Percentiles rank a stretch among this genome's conserved stretches.
Conservation (phyloP, 805 yeast species). For the Candida loeiensis region DNA sequence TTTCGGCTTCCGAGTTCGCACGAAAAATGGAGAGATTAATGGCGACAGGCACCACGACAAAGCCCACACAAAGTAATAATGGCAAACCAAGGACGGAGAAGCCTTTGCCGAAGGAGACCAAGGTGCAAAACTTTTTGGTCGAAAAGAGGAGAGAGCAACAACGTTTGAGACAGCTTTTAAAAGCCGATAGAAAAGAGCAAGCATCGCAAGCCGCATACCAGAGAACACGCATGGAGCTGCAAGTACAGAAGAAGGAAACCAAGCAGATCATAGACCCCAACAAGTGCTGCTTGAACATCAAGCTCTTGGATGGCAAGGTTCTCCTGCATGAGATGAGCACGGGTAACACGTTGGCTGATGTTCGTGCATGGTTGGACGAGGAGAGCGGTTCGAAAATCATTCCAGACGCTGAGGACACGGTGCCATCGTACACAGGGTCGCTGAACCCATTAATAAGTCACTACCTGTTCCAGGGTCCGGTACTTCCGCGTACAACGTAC, state of each 20-base stretch:
- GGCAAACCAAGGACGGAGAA: background rate
- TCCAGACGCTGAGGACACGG: slow-evolving; percentile 33
- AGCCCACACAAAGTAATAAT: too few species aligned
- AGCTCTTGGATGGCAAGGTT: slow-evolving; percentile 65
- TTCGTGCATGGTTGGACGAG: slow-evolving; percentile 57
- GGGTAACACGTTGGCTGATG: slow-evolving; percentile 47
- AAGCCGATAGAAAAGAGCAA: slow-evolving; percentile 52
- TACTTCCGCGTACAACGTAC: slow-evolving; percentile 47
- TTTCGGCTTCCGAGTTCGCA: slow-evolving; percentile 1
- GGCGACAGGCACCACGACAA: background rate
- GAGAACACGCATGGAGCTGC: slow-evolving; percentile 9
- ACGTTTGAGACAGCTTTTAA: slow-evolving; percentile 50
- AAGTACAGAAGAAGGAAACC: slow-evolving; percentile 17
- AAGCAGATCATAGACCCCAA: slow-evolving; percentile 7
- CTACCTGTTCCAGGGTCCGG: slow-evolving; percentile 36
- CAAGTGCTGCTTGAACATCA: slow-evolving; percentile 49
- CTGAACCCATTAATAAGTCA: slow-evolving; percentile 54
- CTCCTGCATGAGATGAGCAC: slow-evolving; percentile 49
- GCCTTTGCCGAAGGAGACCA: background rate
- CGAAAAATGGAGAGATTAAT: background rate
- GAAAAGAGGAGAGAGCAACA: slow-evolving; percentile 50
- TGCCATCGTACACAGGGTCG: slow-evolving; percentile 51
- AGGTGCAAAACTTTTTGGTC: slow-evolving; percentile 8
- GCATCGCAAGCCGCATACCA: slow-evolving; percentile 12
- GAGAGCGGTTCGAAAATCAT: slow-evolving; percentile 35